phyloP scores from a whole-genome alignment of 2,329 filamentous ascomycete genomes.

The Pseudogymnoascus sp. region DNA sequence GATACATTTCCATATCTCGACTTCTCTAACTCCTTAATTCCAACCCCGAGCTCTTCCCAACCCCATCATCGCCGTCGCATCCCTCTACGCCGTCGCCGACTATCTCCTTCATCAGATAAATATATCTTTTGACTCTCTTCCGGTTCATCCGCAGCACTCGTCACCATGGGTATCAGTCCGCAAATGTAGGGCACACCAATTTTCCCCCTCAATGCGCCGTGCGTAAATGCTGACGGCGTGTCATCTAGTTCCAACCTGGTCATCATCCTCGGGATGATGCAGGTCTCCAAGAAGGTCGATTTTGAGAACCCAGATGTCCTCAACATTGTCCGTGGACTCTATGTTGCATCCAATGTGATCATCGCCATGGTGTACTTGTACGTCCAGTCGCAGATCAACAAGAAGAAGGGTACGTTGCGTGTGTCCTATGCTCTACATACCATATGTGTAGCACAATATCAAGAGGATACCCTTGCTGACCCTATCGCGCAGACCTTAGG shows the following conservation, averaged over 20 bases:
- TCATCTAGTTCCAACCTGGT: constrained; percentile 71
- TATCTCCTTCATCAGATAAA: not conserved
- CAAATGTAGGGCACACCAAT: not conserved
- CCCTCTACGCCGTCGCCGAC: not conserved
- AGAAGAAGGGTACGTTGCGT: constrained; percentile 77
- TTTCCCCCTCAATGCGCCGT: not conserved
- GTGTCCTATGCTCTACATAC: not conserved
- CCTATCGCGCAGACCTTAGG: constrained; percentile 67
- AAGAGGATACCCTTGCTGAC: not conserved
- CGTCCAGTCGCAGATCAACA: constrained; percentile 77
- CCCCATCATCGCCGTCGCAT: constrained; percentile 5
- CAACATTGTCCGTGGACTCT: constrained; percentile 55
- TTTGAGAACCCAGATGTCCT: constrained; percentile 80
- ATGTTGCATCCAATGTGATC: constrained; percentile 68
- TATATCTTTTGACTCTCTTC: not conserved
- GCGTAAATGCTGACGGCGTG: constrained; percentile 21
- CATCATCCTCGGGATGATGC: constrained; percentile 97
- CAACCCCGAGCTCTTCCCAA: not conserved
- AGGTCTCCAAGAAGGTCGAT: constrained; percentile 90
- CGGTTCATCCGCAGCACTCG: constrained; percentile 4
- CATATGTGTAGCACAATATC: not conserved
- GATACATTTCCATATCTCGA: constrained; percentile 6
- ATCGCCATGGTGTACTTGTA: constrained; percentile 82
- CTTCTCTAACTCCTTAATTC: not conserved
- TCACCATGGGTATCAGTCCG: constrained; percentile 2